Evolutionary conservation across 73 alveolate species (phyloP), one percentile per base, ranked within the genome.

Genomic region (Paramecium biaurelia): DNA sequence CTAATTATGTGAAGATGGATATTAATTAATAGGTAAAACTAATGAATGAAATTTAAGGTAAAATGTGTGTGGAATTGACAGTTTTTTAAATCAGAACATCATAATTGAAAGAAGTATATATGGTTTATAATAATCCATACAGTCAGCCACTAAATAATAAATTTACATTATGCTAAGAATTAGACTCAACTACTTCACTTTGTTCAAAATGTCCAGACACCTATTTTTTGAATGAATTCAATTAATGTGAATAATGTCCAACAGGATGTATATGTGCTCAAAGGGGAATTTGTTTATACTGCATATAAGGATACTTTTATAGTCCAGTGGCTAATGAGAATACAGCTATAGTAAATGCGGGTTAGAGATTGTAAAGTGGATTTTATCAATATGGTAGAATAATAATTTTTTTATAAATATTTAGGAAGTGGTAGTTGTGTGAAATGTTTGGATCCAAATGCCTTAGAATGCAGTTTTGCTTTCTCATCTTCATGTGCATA

Each of bases 341-440:
- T 26, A 63, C 41, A 10, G 84, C 84, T 7, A 12, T 30, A 26
- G 1, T 14, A 7, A 32, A 26, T 63, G 84, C 84, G 0, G 45
- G 45, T 2, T 12, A 26, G 26, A 5, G 49, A 10, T 32, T 63
- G 15, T 23, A 26, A 63, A 63, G 84, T 63, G 84, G 84, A 63
- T 63, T 63, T 63, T 63, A 63, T 63, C 20, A 32, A 63, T 63
- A 63, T 63, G 84, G 84, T 63, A 63, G 84, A 63, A 63, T 63
- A 63, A 53, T 63, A 1, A 24, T 12, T 58, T 26, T 63, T 14
- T 26, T 7, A 3, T 26, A 63, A 5, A 9, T 7, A 18, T 53
- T 0, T 63, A 63, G 84, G 84, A 7, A 63, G 84, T 63, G 49
- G 49, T 14, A 63, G 49, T 63, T 63, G 84, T 26, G 49, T 63